phyloP scores from a whole-genome alignment of 768 basidiomycete genomes.

The Candolleomyces aberdarensis region DNA sequence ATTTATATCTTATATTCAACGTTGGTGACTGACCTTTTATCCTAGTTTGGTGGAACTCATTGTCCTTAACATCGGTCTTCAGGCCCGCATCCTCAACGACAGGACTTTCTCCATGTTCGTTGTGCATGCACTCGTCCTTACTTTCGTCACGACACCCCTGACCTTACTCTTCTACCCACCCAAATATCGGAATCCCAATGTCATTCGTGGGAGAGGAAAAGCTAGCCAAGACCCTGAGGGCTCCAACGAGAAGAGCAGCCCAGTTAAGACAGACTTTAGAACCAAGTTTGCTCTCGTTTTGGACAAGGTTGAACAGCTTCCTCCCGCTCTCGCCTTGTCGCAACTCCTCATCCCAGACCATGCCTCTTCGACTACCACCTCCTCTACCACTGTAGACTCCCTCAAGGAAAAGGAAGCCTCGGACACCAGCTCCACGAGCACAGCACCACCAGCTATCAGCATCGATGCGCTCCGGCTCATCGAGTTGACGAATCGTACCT shows the following conservation, averaged over 20 bases:
- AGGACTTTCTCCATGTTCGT: constrained; percentile 90
- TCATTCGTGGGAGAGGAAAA: not conserved
- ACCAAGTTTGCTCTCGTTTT: constrained; percentile 68
- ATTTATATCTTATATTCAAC: not conserved
- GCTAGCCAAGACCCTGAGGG: not conserved
- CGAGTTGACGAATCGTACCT: constrained; percentile 86
- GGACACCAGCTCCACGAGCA: not conserved
- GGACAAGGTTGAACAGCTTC: constrained; percentile 77
- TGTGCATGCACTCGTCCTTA: constrained; percentile 70
- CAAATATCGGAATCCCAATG: constrained; percentile 40
- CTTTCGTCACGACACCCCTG: constrained; percentile 83
- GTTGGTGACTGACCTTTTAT: not conserved
- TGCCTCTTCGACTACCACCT: not conserved
- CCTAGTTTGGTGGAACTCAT: constrained; percentile 78
- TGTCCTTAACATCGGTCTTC: constrained; percentile 84
- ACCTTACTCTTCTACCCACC: constrained; percentile 76
- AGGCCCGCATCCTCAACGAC: constrained; percentile 58
- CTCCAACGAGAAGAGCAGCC: constrained; percentile 5
- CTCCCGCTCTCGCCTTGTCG: constrained; percentile 77
- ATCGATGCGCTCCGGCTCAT: constrained; percentile 85
- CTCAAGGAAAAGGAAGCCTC: not conserved
- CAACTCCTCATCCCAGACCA: constrained; percentile 58
- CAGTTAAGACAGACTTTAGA: constrained; percentile 40
- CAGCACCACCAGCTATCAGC: constrained; percentile 23
- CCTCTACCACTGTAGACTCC: not conserved